phyloP scores from a whole-genome alignment of 352 stramenopile species.

The Phytophthora sojae region DNA sequence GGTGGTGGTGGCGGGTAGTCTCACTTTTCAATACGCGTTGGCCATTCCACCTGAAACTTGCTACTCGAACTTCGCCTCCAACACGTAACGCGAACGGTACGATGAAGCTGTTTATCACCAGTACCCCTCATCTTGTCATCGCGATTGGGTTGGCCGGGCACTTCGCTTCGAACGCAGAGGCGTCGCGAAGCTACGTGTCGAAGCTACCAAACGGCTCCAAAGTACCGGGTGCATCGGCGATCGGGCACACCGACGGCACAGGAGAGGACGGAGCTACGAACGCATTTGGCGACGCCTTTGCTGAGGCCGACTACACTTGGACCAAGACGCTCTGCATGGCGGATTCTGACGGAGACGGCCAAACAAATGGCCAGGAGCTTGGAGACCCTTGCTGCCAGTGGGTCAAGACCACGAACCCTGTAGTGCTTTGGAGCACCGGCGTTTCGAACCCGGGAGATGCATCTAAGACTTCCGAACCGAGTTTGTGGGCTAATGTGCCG shows the following conservation, averaged over 20 bases:
- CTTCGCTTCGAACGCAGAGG: neutral
- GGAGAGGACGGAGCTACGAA: conserved; percentile 31
- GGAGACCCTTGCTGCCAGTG: conserved; percentile 73
- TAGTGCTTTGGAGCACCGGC: conserved; percentile 22
- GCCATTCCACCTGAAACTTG: no score
- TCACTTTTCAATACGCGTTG: no score
- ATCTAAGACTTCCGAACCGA: conserved; percentile 20
- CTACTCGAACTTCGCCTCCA: no score
- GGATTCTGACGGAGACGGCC: conserved; percentile 65
- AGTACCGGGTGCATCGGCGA: conserved; percentile 27
- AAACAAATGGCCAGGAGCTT: conserved; percentile 84
- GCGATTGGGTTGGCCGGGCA: no score
- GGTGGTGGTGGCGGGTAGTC: no score
- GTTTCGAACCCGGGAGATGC: conserved; percentile 28
- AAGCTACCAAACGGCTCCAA: conserved; percentile 50
- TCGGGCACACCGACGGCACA: conserved; percentile 41
- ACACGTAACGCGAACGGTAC: no score
- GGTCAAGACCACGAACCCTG: conserved; percentile 2
- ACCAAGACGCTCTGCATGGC: conserved; percentile 27
- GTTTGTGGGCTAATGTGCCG: conserved; percentile 24
- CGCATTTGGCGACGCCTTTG: conserved; percentile 27
- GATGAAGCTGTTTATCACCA: no score
- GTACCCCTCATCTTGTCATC: no score
- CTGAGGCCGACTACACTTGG: conserved; percentile 11
- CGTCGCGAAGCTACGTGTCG: conserved; percentile 4